Base-by-base conservation (phyloP, 2,329 filamentous ascomycete species). In the Diaporthe citrichinensis region DNA sequence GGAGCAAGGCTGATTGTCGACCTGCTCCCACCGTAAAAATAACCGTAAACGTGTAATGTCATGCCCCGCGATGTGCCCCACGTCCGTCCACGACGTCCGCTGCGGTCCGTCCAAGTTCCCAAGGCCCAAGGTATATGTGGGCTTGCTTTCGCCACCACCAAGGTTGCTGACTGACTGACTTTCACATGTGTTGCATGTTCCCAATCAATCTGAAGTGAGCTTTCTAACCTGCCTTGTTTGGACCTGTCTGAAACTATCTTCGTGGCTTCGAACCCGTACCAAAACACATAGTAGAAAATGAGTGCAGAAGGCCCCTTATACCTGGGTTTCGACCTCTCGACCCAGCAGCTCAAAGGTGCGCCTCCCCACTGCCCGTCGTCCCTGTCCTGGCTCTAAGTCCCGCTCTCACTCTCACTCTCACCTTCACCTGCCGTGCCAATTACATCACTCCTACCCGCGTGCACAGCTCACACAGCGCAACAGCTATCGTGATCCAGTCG, bases 311-410 rank as follows among this genome's bases (percentile, higher is more conserved):
- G 86, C 44, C 92, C 94, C 25, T 87, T 98, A 77, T 98, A 98
- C 83, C 89, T 98, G 81, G 97, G 97, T 76, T 96, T 98, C 84
- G 97, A 99, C 86, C 92, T 98, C 76, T 98, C 96, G 58, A 98
- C 97, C 75, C 97, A 98, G 85, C 96, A 98, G 84, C 90, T 98
- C 75, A 98, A 99, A 90, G 96, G 95, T 72, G 15, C 8, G 61
- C 49, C 57, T 28, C 39, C 57, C 34, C 39, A 14, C 36, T 20
- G 28, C 34, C 53, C 69, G 15, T 59, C 58, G 25, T 36, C 31
- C 14, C 79, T 25, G 78, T 69, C 78, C 75, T 77, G 36, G 49
- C 25, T 41, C 69, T 36, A 20, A 59, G 10, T 51, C 25, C 25
- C 4, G 4, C 51, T 34, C 61, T 15, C 25, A 25, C 3, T 20